Conservation (phyloP, 2,329 filamentous ascomycete genomes). For the Epichloe uncinata region DNA sequence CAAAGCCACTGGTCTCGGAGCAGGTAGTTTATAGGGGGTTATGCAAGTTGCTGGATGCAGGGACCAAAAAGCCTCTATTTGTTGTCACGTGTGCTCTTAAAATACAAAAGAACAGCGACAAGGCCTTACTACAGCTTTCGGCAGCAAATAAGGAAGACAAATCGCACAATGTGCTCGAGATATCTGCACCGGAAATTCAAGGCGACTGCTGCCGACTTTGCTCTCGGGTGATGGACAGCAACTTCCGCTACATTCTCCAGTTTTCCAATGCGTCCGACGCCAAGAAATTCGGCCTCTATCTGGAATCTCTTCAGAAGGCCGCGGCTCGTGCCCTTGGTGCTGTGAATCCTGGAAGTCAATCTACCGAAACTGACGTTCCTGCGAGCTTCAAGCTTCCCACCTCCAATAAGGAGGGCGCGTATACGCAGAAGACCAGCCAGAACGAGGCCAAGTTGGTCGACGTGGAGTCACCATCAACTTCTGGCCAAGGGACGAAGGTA, state of each 20-base stretch:
- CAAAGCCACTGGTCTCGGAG: conserved; percentile 2
- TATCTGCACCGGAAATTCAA: conserved; percentile 9
- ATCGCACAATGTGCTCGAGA: conserved; percentile 11
- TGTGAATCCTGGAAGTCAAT: not conserved
- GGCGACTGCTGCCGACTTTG: conserved; percentile 12
- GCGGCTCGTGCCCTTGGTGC: not conserved
- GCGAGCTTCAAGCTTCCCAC: not conserved
- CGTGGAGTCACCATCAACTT: not conserved
- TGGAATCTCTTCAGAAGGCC: conserved; percentile 8
- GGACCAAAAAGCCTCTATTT: conserved; percentile 1
- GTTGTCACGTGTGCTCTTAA: conserved; percentile 9
- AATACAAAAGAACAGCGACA: conserved; percentile 6
- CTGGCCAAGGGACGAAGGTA: not conserved
- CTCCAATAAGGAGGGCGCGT: too few relatives aligned
- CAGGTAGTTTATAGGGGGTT: conserved; percentile 9
- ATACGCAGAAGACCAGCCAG: not conserved
- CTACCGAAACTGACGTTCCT: not conserved
- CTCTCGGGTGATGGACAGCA: not conserved
- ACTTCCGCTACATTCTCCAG: conserved; percentile 8
- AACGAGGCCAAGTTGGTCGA: conserved; percentile 1
- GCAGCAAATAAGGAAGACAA: conserved; percentile 4
- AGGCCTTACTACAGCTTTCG: conserved; percentile 11
- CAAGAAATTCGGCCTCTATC: conserved; percentile 6
- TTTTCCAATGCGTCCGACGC: conserved; percentile 8
- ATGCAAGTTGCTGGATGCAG: conserved; percentile 9